A percentile compares a stretch with the other conserved stretches of the same genome.
Evolutionary conservation across 2,329 filamentous ascomycete species (phyloP).

Genomic region (Ilyonectria sp.): DNA sequence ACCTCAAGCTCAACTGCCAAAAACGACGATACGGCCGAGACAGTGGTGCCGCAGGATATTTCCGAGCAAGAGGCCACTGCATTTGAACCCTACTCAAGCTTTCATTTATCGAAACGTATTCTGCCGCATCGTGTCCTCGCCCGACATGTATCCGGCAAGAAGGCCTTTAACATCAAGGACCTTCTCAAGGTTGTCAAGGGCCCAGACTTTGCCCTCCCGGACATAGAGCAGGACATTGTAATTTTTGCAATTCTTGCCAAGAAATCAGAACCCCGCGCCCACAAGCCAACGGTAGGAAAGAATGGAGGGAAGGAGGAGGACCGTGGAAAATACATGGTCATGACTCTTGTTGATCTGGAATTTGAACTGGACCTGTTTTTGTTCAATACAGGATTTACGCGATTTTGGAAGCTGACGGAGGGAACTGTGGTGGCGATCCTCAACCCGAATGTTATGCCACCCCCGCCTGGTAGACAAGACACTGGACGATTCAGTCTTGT

Average conservation of each 20-base stretch:
- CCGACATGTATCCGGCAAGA: conserved; percentile 84
- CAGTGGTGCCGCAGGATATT: conserved; percentile 37
- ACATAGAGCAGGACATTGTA: conserved; percentile 89
- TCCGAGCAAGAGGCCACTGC: conserved; percentile 56
- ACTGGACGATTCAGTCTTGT: conserved; percentile 90
- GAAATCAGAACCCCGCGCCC: conserved; percentile 84
- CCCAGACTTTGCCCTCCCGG: conserved; percentile 85
- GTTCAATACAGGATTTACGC: conserved; percentile 90
- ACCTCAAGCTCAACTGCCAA: conserved; percentile 28
- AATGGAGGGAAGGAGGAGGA: conserved; percentile 67
- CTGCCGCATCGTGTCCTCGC: conserved; percentile 86
- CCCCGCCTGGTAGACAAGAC: conserved; percentile 80
- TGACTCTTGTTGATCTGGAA: conserved; percentile 89
- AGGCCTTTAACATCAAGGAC: conserved; percentile 83
- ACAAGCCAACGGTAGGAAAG: conserved; percentile 62
- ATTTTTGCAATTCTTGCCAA: conserved; percentile 89
- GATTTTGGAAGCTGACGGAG: conserved; percentile 93
- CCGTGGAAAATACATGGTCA: conserved; percentile 90
- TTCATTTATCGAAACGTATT: conserved; percentile 87
- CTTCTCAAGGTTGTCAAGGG: conserved; percentile 85
- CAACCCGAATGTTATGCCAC: conserved; percentile 93
- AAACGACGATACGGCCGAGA: conserved; percentile 29
- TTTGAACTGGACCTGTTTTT: conserved; percentile 94
- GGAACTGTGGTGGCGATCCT: conserved; percentile 95
- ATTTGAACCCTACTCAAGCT: conserved; percentile 89